phyloP scores from a whole-genome alignment of 2,329 filamentous ascomycete genomes.

The Acrocalymma vagum region DNA sequence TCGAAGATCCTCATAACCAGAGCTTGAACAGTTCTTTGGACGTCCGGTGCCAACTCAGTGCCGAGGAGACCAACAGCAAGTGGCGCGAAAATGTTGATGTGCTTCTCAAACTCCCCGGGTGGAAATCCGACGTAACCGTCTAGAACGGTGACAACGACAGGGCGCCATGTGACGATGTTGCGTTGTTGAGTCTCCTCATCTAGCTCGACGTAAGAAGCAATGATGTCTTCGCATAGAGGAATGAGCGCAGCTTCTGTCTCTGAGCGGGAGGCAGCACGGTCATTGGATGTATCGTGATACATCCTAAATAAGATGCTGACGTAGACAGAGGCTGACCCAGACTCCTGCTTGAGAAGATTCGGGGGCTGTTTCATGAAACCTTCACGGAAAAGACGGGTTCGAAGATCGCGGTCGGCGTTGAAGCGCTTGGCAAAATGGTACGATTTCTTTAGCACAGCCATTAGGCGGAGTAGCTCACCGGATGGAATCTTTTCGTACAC shows the following conservation, averaged over 20 bases:
- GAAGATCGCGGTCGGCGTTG: slow-evolving; percentile 95
- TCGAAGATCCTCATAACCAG: slow-evolving; percentile 87
- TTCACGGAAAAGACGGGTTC: slow-evolving; percentile 93
- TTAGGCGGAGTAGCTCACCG: slow-evolving; percentile 85
- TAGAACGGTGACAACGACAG: slow-evolving; percentile 95
- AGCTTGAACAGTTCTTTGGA: slow-evolving; percentile 79
- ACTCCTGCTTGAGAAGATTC: slow-evolving; percentile 97
- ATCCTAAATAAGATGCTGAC: slow-evolving; percentile 95
- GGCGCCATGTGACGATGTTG: slow-evolving; percentile 96
- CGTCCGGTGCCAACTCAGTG: slow-evolving; percentile 81
- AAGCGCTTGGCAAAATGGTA: slow-evolving; percentile 97
- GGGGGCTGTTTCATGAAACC: slow-evolving; percentile 99
- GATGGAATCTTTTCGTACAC: slow-evolving; percentile 96
- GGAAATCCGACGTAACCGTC: slow-evolving; percentile 92
- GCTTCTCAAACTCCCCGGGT: slow-evolving; percentile 77
- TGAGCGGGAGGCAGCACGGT: slow-evolving; percentile 78
- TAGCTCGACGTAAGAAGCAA: slow-evolving; percentile 81
- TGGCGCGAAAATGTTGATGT: slow-evolving; percentile 86
- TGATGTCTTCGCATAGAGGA: slow-evolving; percentile 93
- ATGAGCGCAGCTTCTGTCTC: slow-evolving; percentile 93
- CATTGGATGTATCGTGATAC: slow-evolving; percentile 89
- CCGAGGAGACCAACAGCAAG: slow-evolving; percentile 82
- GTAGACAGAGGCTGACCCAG: slow-evolving; percentile 90
- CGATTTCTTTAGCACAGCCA: slow-evolving; percentile 92
- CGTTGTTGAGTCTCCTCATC: slow-evolving; percentile 97